Conservation (phyloP, 2,329 filamentous ascomycete genomes). For the Trichoderma sp. region DNA sequence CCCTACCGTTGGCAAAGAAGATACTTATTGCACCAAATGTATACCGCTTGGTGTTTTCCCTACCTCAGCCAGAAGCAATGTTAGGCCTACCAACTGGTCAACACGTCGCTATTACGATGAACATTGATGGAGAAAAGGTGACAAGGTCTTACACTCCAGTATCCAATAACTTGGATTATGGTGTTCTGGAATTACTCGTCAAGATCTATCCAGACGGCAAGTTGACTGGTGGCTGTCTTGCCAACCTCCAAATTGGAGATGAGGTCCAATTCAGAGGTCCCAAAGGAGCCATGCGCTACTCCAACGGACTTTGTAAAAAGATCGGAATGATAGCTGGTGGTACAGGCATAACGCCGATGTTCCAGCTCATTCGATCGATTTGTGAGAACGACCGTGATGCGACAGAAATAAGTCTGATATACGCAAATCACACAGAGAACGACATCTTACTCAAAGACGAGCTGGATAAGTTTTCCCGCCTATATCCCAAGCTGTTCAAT, state of each 20-base stretch:
- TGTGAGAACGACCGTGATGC: constrained; percentile 59
- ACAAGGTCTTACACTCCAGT: constrained; percentile 91
- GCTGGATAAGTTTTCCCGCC: constrained; percentile 54
- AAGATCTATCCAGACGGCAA: constrained; percentile 51
- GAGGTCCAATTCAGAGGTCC: constrained; percentile 55
- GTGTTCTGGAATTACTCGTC: constrained; percentile 53
- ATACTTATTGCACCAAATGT: constrained; percentile 44
- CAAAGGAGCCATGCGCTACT: constrained; percentile 42
- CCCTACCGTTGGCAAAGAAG: constrained; percentile 46
- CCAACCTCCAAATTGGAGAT: constrained; percentile 49
- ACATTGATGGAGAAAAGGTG: constrained; percentile 43
- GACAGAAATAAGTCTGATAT: constrained; percentile 58
- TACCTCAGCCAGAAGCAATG: constrained; percentile 46
- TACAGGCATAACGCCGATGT: constrained; percentile 39
- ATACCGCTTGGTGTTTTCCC: constrained; percentile 49
- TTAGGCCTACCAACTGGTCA: constrained; percentile 59
- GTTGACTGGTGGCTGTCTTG: constrained; percentile 48
- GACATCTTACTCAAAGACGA: constrained; percentile 61
- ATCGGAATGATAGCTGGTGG: constrained; percentile 60
- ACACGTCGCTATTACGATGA: constrained; percentile 54
- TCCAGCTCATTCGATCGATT: constrained; percentile 62
- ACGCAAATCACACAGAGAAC: constrained; percentile 58
- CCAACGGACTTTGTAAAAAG: constrained; percentile 28
- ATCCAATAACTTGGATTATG: constrained; percentile 40
- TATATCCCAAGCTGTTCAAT: constrained; percentile 55